A percentile compares a stretch with the other conserved stretches of the same genome.
Conservation (phyloP, 805 yeast genomes). For the Metschnikowia kofuensis region DNA sequence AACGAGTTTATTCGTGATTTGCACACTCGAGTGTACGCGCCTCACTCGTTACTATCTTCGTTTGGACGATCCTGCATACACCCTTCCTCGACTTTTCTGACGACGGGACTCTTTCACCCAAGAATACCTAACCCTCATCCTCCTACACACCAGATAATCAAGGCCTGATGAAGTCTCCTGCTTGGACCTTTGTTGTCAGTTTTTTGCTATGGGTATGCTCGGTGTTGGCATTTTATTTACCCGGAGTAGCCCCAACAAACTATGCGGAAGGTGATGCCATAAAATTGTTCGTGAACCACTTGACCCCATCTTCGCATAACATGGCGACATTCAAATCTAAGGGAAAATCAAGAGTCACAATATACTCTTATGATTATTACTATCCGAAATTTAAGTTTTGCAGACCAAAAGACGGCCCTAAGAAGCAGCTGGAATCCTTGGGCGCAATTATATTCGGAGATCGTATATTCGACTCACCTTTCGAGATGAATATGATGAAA, state of each 20-base stretch:
- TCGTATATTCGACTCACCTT: conserved; percentile 90
- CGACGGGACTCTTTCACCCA: not conserved
- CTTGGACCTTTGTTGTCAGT: conserved; percentile 18
- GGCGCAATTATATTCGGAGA: conserved; percentile 96
- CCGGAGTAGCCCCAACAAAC: conserved; percentile 95
- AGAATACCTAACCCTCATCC: not conserved
- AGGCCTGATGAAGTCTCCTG: conserved; percentile 13
- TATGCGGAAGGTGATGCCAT: conserved; percentile 70
- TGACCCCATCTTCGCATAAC: conserved; percentile 70
- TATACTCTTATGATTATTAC: conserved; percentile 81
- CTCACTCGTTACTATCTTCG: too few relatives aligned
- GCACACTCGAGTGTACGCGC: too few relatives aligned
- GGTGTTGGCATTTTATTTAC: conserved; percentile 71
- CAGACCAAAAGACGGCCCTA: conserved; percentile 60
- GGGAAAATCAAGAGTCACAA: conserved; percentile 48
- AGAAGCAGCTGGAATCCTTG: conserved; percentile 80
- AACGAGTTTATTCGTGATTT: too few relatives aligned
- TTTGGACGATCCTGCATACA: too few relatives aligned
- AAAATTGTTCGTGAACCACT: conserved; percentile 82
- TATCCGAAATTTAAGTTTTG: conserved; percentile 83
- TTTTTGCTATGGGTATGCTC: conserved; percentile 17
- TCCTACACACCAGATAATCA: not conserved
- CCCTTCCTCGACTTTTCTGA: too few relatives aligned
- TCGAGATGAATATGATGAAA: conserved; percentile 73
- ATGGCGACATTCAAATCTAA: conserved; percentile 23